These are phyloP conservation scores for Pseudocohnilembus persalinus DNA, from an alignment of 169 alveolate species.

Conservation along the genomic window DNA sequence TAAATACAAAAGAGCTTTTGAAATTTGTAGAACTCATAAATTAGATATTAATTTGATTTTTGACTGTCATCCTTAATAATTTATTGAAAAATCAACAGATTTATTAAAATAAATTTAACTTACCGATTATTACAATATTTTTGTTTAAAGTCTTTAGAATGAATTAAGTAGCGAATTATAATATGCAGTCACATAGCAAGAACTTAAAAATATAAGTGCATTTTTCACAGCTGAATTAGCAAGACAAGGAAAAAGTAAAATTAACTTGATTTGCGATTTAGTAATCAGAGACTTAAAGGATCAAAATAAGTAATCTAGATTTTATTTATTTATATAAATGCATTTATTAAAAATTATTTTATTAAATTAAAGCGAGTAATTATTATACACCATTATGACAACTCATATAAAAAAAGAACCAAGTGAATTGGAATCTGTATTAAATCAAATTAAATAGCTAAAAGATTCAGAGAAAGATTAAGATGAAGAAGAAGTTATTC, in stretches of 20 bases:
- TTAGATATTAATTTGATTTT: slow-evolving; percentile 80
- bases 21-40: slow-evolving; percentile 72
- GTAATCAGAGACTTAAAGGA: slow-evolving; percentile 50
- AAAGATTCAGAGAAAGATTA: slow-evolving; percentile 56
- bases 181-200: slow-evolving; percentile 58
- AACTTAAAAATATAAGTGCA: slow-evolving; percentile 45
- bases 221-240: slow-evolving; percentile 10
- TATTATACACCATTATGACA: slow-evolving; percentile 69
- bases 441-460: slow-evolving; percentile 61
- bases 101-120: slow-evolving; percentile 63
- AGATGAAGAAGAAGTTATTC: slow-evolving; percentile 35
- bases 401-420: slow-evolving; percentile 80
- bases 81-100: slow-evolving; percentile 52
- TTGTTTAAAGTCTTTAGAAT: slow-evolving; percentile 68
- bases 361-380: slow-evolving; percentile 52
- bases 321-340: slow-evolving; percentile 22
- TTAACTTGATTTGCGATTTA: slow-evolving; percentile 59
- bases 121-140: slow-evolving; percentile 76
- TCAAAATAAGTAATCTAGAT: slow-evolving; percentile 36
- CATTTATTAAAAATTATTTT: slow-evolving; percentile 36
- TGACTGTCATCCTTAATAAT: slow-evolving; percentile 73
- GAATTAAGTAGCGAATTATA: slow-evolving; percentile 58
- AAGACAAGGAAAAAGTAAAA: slow-evolving; percentile 47
- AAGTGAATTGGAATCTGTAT: slow-evolving; percentile 67
- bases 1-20: slow-evolving; percentile 71